These are phyloP conservation scores for Lepidium aucheri DNA, from an alignment of 345 rosid genomes.

Conservation along the genomic window DNA sequence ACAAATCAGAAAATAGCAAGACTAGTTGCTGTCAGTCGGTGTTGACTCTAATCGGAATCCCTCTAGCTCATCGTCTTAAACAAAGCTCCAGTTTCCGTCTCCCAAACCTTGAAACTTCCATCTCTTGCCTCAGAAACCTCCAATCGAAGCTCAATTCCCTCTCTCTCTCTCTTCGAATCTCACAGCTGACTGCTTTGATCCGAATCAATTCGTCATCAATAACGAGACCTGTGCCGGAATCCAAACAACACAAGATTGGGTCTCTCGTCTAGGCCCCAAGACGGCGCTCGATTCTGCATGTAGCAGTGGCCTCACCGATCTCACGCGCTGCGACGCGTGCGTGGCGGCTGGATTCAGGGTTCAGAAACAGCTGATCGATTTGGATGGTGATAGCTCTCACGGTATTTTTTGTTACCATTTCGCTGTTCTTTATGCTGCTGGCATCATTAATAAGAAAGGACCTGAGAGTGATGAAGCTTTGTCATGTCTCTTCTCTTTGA, in stretches of 20 bases:
- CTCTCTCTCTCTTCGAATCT: constrained; percentile 41
- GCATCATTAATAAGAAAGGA: constrained; percentile 56
- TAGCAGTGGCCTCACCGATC: constrained; percentile 47
- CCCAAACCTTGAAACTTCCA: constrained; percentile 41
- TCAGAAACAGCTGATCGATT: constrained; percentile 27
- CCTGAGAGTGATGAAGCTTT: constrained; percentile 67
- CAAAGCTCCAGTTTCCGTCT: constrained; percentile 54
- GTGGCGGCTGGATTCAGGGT: constrained; percentile 49
- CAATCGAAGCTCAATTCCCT: constrained; percentile 44
- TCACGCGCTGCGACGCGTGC: constrained; percentile 52
- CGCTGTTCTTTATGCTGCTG: constrained; percentile 71
- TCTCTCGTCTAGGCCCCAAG: constrained; percentile 34
- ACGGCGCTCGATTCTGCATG: constrained; percentile 59
- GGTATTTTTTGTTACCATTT: constrained; percentile 47
- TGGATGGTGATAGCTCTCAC: constrained; percentile 51
- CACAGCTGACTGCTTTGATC: constrained; percentile 49
- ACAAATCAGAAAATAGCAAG: neutral
- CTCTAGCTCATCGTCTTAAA: constrained; percentile 49
- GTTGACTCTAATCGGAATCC: constrained; percentile 50
- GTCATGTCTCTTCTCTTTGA: constrained; percentile 46
- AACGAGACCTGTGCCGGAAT: constrained; percentile 50
- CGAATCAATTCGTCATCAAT: constrained; percentile 40
- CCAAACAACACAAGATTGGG: constrained; percentile 51
- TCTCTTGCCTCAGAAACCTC: constrained; percentile 53
- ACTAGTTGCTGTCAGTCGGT: constrained; percentile 45